Percentiles rank a stretch among this genome's conserved stretches.
phyloP scores from a whole-genome alignment of 768 basidiomycete species.

The Lentinula boryana region DNA sequence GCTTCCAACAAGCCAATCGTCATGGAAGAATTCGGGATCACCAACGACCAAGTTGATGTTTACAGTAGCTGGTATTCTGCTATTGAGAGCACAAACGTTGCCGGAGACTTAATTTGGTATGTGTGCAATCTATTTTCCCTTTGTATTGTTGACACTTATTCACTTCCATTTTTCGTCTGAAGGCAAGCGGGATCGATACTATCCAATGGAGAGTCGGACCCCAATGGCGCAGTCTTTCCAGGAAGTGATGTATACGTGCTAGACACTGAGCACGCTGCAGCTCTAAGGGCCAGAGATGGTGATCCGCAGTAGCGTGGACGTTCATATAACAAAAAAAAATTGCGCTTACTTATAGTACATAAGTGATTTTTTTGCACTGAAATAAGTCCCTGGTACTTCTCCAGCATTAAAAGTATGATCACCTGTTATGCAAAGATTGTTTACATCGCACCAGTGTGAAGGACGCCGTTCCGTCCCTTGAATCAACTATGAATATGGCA shows the following conservation, averaged over 20 bases:
- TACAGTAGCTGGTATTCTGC: slow-evolving; percentile 40
- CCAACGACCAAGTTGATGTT: slow-evolving; percentile 32
- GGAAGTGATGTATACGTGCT: slow-evolving; percentile 28
- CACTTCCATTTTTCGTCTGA: background rate
- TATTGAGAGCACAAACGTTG: slow-evolving; percentile 43
- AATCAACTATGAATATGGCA: too few species aligned
- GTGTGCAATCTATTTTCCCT: background rate
- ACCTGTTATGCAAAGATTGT: too few species aligned
- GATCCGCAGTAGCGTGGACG: background rate
- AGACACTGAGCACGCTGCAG: slow-evolving; percentile 27
- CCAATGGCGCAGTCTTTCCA: slow-evolving; percentile 41
- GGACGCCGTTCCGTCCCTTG: too few species aligned
- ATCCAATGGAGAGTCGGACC: slow-evolving; percentile 20
- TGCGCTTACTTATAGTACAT: too few species aligned
- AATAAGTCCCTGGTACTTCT: too few species aligned
- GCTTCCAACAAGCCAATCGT: slow-evolving; percentile 55
- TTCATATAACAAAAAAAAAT: too few species aligned
- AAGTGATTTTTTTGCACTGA: too few species aligned
- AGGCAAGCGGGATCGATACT: slow-evolving; percentile 24
- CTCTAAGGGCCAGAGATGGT: slow-evolving; percentile 29
- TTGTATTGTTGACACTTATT: background rate
- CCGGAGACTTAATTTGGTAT: slow-evolving; percentile 59
- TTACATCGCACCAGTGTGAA: too few species aligned
- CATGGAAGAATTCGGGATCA: slow-evolving; percentile 61
- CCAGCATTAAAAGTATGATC: too few species aligned